Conservation (phyloP, 164 flowering plant species). For the Akebia trifoliata region DNA sequence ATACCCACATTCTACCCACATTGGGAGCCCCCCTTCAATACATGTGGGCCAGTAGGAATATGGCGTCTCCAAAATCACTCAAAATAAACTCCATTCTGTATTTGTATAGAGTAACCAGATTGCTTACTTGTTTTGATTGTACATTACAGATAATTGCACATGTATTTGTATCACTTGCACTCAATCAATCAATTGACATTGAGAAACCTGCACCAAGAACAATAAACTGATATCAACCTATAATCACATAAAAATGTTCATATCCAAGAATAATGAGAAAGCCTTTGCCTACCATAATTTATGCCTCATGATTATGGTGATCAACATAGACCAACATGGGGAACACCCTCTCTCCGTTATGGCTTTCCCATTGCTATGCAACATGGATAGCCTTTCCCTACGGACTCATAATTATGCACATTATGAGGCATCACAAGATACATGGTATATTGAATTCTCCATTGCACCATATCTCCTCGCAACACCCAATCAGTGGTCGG, state of each 20-base stretch:
- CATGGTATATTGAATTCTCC: neutral
- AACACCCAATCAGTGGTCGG: neutral
- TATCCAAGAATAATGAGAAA: neutral
- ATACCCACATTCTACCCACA: no score
- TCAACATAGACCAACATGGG: neutral
- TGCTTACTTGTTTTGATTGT: neutral
- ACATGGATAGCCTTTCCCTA: neutral
- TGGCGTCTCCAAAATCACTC: no score
- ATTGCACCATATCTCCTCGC: neutral
- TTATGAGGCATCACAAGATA: neutral
- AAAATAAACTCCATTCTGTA: neutral
- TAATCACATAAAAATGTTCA: neutral
- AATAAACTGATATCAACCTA: slow-evolving; percentile 5
- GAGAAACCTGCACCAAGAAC: neutral
- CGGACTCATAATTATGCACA: neutral
- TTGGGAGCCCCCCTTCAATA: no score
- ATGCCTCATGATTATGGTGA: neutral
- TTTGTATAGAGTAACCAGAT: neutral
- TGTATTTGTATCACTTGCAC: neutral
- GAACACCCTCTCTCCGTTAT: neutral
- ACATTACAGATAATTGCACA: neutral
- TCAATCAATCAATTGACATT: neutral
- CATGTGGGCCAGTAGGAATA: no score
- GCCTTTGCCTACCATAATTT: neutral
- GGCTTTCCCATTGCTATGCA: neutral